Conservation (phyloP, 805 yeast genomes). For the Teunomyces panamensis region DNA sequence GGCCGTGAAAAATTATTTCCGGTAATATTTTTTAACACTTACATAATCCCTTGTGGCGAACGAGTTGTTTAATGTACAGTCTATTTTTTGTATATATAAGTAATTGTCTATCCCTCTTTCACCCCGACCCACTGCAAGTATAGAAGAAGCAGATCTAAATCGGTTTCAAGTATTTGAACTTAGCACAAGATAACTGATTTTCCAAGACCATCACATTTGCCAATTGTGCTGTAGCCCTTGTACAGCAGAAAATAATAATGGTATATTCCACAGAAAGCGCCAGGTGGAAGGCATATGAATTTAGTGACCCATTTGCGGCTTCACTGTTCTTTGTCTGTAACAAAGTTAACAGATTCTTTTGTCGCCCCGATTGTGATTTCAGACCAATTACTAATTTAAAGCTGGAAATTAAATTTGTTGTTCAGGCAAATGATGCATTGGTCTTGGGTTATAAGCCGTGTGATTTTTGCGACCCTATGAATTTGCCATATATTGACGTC, state of each 20-base stretch:
- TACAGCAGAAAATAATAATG: conserved; percentile 18
- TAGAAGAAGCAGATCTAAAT: not conserved
- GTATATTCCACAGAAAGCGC: conserved; percentile 42
- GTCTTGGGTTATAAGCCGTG: conserved; percentile 50
- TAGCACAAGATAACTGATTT: not conserved
- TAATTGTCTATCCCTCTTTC: not conserved
- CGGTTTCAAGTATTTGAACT: not conserved
- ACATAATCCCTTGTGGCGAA: conserved; percentile 2
- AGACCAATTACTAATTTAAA: conserved; percentile 41
- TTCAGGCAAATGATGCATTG: conserved; percentile 40
- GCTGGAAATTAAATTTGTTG: conserved; percentile 46
- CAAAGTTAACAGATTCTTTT: conserved; percentile 40
- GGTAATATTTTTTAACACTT: conserved; percentile 1
- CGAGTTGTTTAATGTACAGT: not conserved
- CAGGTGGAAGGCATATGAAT: conserved; percentile 64
- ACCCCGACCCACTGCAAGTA: not conserved
- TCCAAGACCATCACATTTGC: not conserved
- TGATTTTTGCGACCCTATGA: conserved; percentile 52
- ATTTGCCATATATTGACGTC: conserved; percentile 44
- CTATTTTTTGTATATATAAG: conserved; percentile 1
- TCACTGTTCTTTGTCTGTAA: conserved; percentile 55
- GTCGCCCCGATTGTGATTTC: conserved; percentile 69
- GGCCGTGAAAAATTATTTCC: conserved; percentile 2
- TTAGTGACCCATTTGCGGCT: conserved; percentile 64
- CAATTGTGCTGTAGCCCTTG: not conserved